Evolutionary conservation across 345 rosid genomes (phyloP).

Genomic region (Erucastrum elatum): DNA sequence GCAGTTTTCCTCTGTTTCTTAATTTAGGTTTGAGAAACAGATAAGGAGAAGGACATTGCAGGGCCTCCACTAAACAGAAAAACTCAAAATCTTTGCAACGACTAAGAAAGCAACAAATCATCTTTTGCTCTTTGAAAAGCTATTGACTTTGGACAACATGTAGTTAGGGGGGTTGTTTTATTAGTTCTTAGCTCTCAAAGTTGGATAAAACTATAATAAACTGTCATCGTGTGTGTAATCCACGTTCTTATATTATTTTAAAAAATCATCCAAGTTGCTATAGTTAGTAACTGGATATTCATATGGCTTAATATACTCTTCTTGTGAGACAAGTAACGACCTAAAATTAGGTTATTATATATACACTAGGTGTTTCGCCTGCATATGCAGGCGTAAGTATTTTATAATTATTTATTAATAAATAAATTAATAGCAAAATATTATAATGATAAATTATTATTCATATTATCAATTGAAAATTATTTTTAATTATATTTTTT

Average conservation of each 20-base stretch:
- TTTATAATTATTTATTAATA: too few species aligned
- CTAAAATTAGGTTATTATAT: background rate
- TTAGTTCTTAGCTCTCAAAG: background rate
- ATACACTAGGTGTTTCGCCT: too few species aligned
- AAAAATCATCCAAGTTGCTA: conserved; percentile 15
- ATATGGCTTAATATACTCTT: background rate
- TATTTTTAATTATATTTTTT: too few species aligned
- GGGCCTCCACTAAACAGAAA: conserved; percentile 8
- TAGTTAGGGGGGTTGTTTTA: background rate
- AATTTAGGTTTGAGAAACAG: conserved; percentile 13
- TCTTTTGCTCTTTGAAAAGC: conserved; percentile 15
- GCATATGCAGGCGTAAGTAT: too few species aligned
- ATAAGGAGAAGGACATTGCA: background rate
- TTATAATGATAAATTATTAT: too few species aligned
- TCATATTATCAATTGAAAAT: too few species aligned
- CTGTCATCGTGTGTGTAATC: conserved; percentile 15
- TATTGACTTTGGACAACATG: conserved; percentile 12
- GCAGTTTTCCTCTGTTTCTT: conserved; percentile 24
- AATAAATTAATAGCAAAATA: too few species aligned
- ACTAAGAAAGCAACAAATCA: background rate
- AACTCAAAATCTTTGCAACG: conserved; percentile 14
- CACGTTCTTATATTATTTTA: conserved; percentile 24
- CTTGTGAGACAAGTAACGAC: conserved; percentile 10
- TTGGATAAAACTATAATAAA: background rate
- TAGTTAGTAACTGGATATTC: background rate